A percentile compares a stretch with the other conserved stretches of the same genome.
These are phyloP conservation scores for Aspergillus carbonarius DNA, from an alignment of 2,329 filamentous ascomycete genomes.

Conservation along the genomic window DNA sequence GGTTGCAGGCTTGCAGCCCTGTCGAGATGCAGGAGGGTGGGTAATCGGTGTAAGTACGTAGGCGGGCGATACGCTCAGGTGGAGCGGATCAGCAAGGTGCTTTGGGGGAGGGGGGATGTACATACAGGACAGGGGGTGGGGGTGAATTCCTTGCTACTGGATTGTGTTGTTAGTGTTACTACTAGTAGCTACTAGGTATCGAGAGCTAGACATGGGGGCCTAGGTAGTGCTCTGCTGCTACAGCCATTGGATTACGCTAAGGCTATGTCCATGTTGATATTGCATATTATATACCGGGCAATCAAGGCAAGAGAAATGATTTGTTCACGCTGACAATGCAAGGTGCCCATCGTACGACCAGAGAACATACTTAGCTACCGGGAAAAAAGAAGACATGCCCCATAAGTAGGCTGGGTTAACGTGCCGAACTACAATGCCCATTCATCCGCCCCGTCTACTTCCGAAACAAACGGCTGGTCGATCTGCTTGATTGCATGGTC, in stretches of 20 bases:
- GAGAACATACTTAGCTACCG: background rate
- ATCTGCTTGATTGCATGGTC: constrained; percentile 93
- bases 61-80: too few relatives aligned
- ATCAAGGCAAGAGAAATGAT: background rate
- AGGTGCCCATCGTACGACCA: background rate
- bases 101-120: background rate
- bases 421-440: constrained; percentile 66
- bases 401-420: background rate
- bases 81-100: too few relatives aligned
- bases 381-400: background rate
- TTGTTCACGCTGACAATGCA: constrained; percentile 1
- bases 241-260: background rate
- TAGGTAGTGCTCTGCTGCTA: background rate
- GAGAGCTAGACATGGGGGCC: background rate
- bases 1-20: too few relatives aligned
- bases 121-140: background rate
- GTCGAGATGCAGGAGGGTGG: too few relatives aligned
- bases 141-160: background rate
- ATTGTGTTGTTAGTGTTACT: too few relatives aligned
- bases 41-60: too few relatives aligned
- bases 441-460: constrained; percentile 71
- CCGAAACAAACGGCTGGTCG: constrained; percentile 83
- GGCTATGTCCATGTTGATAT: background rate
- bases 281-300: background rate
- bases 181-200: too few relatives aligned